phyloP scores from a whole-genome alignment of 2,329 filamentous ascomycete species.

The Microcyclospora pomicola region DNA sequence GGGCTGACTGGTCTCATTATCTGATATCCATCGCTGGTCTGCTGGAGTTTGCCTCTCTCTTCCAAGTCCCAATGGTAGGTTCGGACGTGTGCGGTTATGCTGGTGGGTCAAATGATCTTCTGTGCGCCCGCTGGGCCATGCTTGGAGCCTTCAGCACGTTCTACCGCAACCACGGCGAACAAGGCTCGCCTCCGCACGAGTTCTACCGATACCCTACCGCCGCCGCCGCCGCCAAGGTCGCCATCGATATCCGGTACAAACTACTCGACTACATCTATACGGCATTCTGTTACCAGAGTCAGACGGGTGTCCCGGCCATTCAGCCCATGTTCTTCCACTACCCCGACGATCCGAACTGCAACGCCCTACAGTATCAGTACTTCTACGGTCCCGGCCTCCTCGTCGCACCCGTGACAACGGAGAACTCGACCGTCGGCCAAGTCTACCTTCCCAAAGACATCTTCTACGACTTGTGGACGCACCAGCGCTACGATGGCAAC shows the following conservation, averaged over 20 bases:
- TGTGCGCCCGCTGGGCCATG: conserved; percentile 63
- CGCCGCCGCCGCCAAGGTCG: conserved; percentile 49
- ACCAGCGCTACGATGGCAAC: conserved; percentile 31
- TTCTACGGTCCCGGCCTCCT: conserved; percentile 46
- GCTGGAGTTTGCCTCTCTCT: conserved; percentile 33
- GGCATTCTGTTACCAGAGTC: conserved; percentile 45
- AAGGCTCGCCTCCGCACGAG: conserved; percentile 46
- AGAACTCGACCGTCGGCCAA: conserved; percentile 38
- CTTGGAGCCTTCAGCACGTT: conserved; percentile 63
- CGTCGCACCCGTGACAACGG: conserved; percentile 41
- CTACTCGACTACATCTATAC: conserved; percentile 74
- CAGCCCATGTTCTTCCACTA: conserved; percentile 63
- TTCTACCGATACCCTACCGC: conserved; percentile 58
- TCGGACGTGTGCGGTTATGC: conserved; percentile 66
- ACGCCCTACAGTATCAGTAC: conserved; percentile 41
- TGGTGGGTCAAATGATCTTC: conserved; percentile 48
- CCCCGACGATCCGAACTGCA: conserved; percentile 41
- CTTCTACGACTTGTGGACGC: conserved; percentile 49
- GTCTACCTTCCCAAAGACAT: conserved; percentile 44
- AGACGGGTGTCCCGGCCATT: conserved; percentile 50
- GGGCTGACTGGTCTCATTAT: conserved; percentile 32
- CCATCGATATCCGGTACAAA: conserved; percentile 59
- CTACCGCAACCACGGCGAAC: conserved; percentile 58
- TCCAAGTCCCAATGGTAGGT: conserved; percentile 36
- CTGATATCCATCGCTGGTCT: conserved; percentile 28